Evolutionary conservation across 345 rosid genomes (phyloP).

Genomic region (Rhodamnia rubescens): DNA sequence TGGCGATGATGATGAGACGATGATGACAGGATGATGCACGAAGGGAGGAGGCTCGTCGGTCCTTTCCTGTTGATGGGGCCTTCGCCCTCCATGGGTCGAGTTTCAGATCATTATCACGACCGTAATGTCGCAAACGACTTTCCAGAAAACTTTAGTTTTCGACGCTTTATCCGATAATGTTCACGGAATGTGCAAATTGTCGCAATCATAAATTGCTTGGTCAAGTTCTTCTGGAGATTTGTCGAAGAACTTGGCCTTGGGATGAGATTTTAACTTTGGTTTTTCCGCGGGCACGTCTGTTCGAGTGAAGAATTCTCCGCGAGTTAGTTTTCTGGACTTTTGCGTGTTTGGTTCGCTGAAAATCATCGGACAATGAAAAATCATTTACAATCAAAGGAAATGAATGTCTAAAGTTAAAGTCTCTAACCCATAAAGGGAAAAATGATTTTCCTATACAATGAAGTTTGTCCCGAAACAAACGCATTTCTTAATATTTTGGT

Average conservation of each 20-base stretch:
- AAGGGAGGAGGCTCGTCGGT: background rate
- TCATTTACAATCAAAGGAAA: too few species aligned
- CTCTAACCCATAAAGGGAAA: too few species aligned
- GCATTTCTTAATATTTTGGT: background rate
- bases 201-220: background rate
- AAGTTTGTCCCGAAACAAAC: too few species aligned
- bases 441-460: too few species aligned
- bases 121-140: background rate
- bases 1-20: background rate
- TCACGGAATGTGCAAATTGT: too few species aligned
- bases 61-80: background rate
- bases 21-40: background rate
- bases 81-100: slow-evolving; percentile 2
- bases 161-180: background rate
- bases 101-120: background rate
- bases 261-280: background rate
- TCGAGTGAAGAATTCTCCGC: too few species aligned
- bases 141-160: background rate
- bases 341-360: too few species aligned
- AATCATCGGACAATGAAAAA: too few species aligned
- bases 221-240: background rate
- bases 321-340: too few species aligned
- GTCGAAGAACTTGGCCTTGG: background rate
- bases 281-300: background rate
- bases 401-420: too few species aligned